phyloP scores from a whole-genome alignment of 768 basidiomycete species.

The Lentinula detonsa region DNA sequence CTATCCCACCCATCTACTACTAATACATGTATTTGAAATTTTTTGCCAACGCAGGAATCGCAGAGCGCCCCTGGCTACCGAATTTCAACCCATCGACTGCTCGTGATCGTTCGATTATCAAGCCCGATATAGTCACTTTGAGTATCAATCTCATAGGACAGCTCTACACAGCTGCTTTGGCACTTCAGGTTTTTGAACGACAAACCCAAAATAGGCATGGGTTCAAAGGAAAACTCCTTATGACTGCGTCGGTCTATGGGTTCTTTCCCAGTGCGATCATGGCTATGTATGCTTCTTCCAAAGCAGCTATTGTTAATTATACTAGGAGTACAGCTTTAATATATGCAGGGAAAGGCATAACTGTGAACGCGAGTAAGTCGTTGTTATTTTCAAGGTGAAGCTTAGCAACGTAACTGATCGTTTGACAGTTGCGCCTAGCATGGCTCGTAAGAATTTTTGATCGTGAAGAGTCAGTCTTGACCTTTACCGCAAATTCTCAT shows the following conservation, averaged over 20 bases:
- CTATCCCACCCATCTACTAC: neutral
- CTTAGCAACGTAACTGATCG: neutral
- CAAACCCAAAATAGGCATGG: constrained; percentile 11
- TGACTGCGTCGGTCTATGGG: constrained; percentile 15
- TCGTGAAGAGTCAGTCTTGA: neutral
- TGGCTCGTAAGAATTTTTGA: neutral
- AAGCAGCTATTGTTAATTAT: constrained; percentile 14
- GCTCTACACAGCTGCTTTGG: constrained; percentile 15
- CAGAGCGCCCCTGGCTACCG: constrained; percentile 15
- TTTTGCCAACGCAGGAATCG: constrained; percentile 16
- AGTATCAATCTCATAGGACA: constrained; percentile 14
- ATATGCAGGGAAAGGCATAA: constrained; percentile 13
- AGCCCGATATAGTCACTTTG: constrained; percentile 10
- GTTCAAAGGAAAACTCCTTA: constrained; percentile 14
- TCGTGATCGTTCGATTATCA: constrained; percentile 8
- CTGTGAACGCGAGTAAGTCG: constrained; percentile 11
- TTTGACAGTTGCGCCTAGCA: neutral
- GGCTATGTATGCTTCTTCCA: constrained; percentile 15
- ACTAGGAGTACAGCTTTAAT: constrained; percentile 13
- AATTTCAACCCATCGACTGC: constrained; percentile 11
- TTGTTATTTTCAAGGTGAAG: neutral
- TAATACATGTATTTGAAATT: neutral
- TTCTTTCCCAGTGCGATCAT: constrained; percentile 12
- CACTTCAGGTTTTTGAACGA: constrained; percentile 15
- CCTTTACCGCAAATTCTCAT: neutral